phyloP scores from a whole-genome alignment of 1,284 basidiomycete genomes.

The Marasmius tenuissimus region DNA sequence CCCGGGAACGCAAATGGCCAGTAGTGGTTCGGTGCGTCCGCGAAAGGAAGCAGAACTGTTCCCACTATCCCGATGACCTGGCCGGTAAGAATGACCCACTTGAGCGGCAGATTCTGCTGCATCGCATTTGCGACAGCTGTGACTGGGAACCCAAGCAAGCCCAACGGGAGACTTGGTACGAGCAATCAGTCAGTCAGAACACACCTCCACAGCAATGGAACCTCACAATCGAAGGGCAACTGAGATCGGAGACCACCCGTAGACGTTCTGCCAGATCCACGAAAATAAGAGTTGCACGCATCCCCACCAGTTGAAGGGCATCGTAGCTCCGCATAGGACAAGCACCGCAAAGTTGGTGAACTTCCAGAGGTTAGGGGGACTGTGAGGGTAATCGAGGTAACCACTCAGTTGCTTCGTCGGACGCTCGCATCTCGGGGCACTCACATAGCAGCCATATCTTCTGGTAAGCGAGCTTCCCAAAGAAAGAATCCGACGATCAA shows the following conservation, averaged over 20 bases:
- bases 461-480: constrained; percentile 41
- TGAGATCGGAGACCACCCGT: constrained; percentile 36
- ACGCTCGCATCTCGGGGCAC: too few relatives aligned
- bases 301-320: constrained; percentile 46
- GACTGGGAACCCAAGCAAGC: constrained; percentile 31
- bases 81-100: constrained; percentile 45
- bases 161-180: constrained; percentile 38
- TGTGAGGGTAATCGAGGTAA: constrained; percentile 7
- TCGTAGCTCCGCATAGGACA: constrained; percentile 32
- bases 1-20: constrained; percentile 50
- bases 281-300: constrained; percentile 36
- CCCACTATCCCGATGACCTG: constrained; percentile 36
- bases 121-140: constrained; percentile 39
- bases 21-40: constrained; percentile 39
- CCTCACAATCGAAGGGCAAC: constrained; percentile 38
- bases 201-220: too few relatives aligned
- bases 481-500: constrained; percentile 39
- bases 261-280: constrained; percentile 40
- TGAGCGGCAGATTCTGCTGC: constrained; percentile 35
- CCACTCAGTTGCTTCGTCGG: constrained; percentile 14
- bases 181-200: not conserved
- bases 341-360: constrained; percentile 39
- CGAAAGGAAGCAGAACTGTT: constrained; percentile 41
- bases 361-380: constrained; percentile 41
- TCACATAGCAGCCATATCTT: constrained; percentile 38